Percentiles rank a stretch among this genome's conserved stretches.
Evolutionary conservation across 1,284 basidiomycete species (phyloP).

Genomic region (Naganishia albida): DNA sequence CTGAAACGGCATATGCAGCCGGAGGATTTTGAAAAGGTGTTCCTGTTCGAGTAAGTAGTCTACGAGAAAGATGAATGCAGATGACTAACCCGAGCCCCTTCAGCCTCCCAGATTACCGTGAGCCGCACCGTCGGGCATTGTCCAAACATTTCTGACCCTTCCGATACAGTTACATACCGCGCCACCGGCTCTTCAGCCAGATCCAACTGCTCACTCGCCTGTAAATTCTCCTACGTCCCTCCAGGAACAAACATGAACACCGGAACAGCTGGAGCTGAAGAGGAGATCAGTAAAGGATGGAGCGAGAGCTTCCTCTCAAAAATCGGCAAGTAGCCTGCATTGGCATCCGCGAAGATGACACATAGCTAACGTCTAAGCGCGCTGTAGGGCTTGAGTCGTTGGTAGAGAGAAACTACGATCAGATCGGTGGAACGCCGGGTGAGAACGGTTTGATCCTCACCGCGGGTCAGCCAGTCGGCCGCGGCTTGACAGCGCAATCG

Average conservation of each 20-base stretch:
- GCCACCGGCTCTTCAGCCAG: slow-evolving; percentile 78
- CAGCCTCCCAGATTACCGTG: slow-evolving; percentile 78
- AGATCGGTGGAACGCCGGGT: slow-evolving; percentile 72
- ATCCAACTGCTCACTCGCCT: slow-evolving; percentile 89
- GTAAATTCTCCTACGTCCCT: slow-evolving; percentile 96
- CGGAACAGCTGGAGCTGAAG: slow-evolving; percentile 32
- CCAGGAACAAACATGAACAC: slow-evolving; percentile 56
- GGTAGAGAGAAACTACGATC: slow-evolving; percentile 65
- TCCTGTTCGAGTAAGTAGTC: slow-evolving; percentile 76
- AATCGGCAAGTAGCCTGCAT: slow-evolving; percentile 62
- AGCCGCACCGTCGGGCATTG: slow-evolving; percentile 13
- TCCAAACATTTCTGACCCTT: neutral
- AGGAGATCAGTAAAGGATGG: slow-evolving; percentile 67
- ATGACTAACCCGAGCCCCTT: neutral
- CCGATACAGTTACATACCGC: slow-evolving; percentile 73
- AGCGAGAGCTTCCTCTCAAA: slow-evolving; percentile 79
- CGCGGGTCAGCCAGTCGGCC: slow-evolving; percentile 89
- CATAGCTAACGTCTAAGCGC: too few relatives aligned
- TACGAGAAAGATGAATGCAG: too few relatives aligned
- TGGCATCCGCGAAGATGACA: too few relatives aligned
- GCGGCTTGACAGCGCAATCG: slow-evolving; percentile 74
- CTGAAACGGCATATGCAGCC: slow-evolving; percentile 83
- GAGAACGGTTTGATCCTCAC: slow-evolving; percentile 68
- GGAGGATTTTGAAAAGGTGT: slow-evolving; percentile 73
- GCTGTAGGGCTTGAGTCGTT: slow-evolving; percentile 48